Conservation (phyloP, 805 yeast genomes). For the Saccharomyces paradoxus region DNA sequence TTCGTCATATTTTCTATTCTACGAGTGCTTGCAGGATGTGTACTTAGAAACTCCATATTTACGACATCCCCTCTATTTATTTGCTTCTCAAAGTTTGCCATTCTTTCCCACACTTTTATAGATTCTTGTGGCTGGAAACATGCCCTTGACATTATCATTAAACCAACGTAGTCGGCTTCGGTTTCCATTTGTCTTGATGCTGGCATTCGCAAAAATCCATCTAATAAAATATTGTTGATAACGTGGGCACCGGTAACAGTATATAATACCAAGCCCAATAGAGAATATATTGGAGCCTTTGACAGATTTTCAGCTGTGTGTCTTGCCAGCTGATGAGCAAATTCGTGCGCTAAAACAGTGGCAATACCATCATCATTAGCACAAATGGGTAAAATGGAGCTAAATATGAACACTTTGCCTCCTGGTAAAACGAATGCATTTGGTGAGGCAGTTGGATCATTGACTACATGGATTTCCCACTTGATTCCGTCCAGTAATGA, state of each 20-base stretch:
- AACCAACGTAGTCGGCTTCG: slow-evolving; percentile 92
- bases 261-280: slow-evolving; percentile 45
- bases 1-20: slow-evolving; percentile 59
- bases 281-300: slow-evolving; percentile 60
- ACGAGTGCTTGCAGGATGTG: slow-evolving; percentile 80
- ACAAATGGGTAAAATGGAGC: slow-evolving; percentile 70
- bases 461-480: slow-evolving; percentile 79
- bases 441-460: slow-evolving; percentile 68
- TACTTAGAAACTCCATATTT: slow-evolving; percentile 59
- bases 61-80: slow-evolving; percentile 17
- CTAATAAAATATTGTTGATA: slow-evolving; percentile 45
- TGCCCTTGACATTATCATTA: slow-evolving; percentile 83
- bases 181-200: slow-evolving; percentile 90
- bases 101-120: slow-evolving; percentile 71
- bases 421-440: slow-evolving; percentile 95
- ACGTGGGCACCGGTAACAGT: slow-evolving; percentile 52
- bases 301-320: slow-evolving; percentile 83
- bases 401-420: slow-evolving; percentile 88
- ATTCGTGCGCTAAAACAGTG: slow-evolving; percentile 89
- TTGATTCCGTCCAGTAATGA: slow-evolving; percentile 26
- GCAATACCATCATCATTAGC: slow-evolving; percentile 84
- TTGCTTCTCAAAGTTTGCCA: slow-evolving; percentile 47
- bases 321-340: slow-evolving; percentile 89
- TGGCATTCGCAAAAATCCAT: slow-evolving; percentile 62
- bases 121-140: slow-evolving; percentile 78